Evolutionary conservation across 2,329 filamentous ascomycete species (phyloP), one percentile per base, ranked within the genome.

Genomic region (Dactylellina drechsleri): DNA sequence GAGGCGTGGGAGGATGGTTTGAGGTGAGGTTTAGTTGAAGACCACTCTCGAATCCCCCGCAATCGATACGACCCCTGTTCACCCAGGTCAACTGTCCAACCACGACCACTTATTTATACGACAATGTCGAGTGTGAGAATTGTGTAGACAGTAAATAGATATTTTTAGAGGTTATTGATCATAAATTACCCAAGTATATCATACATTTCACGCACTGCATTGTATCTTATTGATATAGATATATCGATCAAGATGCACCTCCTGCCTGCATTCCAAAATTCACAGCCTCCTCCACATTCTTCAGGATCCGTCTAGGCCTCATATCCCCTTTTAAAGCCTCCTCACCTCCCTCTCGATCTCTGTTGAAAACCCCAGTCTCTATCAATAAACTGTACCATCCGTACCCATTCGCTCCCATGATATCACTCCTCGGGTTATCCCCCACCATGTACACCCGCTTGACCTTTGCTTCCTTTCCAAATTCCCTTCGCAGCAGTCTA

Each of bases 371-470:
- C 0, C 93, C 93, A 7, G 91, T 96, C 78, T 88, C 86, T 28
- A 96, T 91, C 71, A 97, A 83, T 16, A 96, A 86, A 50, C 90
- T 91, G 47, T 85, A 83, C 93, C 93, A 97, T 71, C 88, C 84
- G 80, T 91, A 97, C 53, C 87, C 86, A 80, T 96, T 96, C 18
- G 92, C 93, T 4, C 95, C 95, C 4, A 88, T 85, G 77, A 99
- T 97, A 81, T 99, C 95, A 78, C 91, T 95, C 80, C 92, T 92
- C 4, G 91, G 91, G 79, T 94, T 94, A 80, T 94, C 91, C 4
- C 95, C 95, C 49, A 98, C 87, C 94, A 98, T 98, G 82, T 96
- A 98, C 10, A 98, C 93, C 50, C 86, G 87, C 79, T 85, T 85
- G 66, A 97, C 82, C n/a, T 86, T 85, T 18, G 79, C 81, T 1